Base-by-base conservation (phyloP, 2,329 filamentous ascomycete genomes). In the Fusarium sp. region DNA sequence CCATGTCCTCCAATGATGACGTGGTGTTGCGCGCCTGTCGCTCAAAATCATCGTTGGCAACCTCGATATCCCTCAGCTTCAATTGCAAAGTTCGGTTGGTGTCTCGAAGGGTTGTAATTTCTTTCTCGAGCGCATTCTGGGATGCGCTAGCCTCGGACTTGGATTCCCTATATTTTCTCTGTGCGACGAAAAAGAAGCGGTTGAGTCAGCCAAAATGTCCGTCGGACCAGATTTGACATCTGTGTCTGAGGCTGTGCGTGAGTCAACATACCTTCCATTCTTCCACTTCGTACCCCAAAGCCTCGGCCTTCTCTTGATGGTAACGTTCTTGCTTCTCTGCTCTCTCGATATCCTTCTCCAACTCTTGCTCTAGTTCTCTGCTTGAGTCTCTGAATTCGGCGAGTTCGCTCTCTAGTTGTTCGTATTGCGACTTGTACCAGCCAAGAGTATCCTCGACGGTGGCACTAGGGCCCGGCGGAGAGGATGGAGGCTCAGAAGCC, bases 31-130 rank as follows among this genome's bases (percentile, higher is more conserved):
- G 90, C 72, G 96, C 95, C 82, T 98, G 95, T 72, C 94, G 90
- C 84, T 99, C 96, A 78, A 95, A 98, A 80, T 99, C 96, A 84
- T 99, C 96, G 82, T 98, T 99, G 78, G 93, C 93, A 58, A 99
- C 96, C 81, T 99, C 96, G 74, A 95, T 97, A 79, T 99, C 96
- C 72, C 96, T 91, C 61, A 99, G 84, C 80, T 88, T 93, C 68
- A 97, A 85, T 75, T 96, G 92, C 66, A 98, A 82, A 5, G 91
- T 90, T 71, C 96, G 87, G 80, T 94, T 97, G 50, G 89, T 80
- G 72, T 99, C 94, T 77, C 96, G 92, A 74, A 99, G 86, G 11
- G 88, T 91, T 9, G 96, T 99, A 75, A 99, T 94, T 80, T 99
- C 96, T 81, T 98, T 98, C 81, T 99, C 94, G 55, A 99, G 87